Base-by-base conservation (phyloP, 2,329 filamentous ascomycete genomes). In the Dichotomopilus funicola region DNA sequence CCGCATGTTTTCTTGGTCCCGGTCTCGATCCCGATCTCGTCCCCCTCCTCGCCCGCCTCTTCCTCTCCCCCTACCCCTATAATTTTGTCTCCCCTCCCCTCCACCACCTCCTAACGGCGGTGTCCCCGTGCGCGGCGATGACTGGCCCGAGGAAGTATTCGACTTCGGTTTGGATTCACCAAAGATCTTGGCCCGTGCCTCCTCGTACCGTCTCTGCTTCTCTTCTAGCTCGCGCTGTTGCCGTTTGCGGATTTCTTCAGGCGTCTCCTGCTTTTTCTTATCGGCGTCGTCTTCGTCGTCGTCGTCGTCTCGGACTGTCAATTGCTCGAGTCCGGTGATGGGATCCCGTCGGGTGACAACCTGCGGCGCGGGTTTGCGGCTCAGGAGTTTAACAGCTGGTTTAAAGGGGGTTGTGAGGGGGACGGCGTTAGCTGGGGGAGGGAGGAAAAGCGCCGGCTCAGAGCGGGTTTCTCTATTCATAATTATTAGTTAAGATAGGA, bases 191-290 rank as follows among this genome's bases (percentile, higher is more conserved):
- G 92, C 89, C 35, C 92, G 81, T 5, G 86, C 89, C 73, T 96
- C 91, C 59, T 95, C 88, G 68, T 96, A 96, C 58, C 88, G 87
- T 55, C 85, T 85, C 74, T 95, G 88, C 74, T 94, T 96, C 73
- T 95, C 91, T 67, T 95, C 91, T 8, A 85, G 81, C 64, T 95
- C 89, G 49, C 81, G 79, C 68, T 90, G 83, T 52, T 91, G 88
- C 66, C 87, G 87, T 31, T 84, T 81, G 59, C 88, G 84, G 37
- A 91, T 81, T 73, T 96, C 87, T 64, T 92, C 88, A 3, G 86
- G 81, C 0, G 83, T 87, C 44, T 83, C 80, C 63, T 84, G 83
- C 19, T 78, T 75, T 60, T 82, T 84, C 53, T 81, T 83, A 53
- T 75, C 72, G 49, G 74, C 82, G 31, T 84, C 87, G 44, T 88